These are phyloP conservation scores for Marasmius sp. DNA, from an alignment of 1,284 basidiomycete species.

Conservation along the genomic window DNA sequence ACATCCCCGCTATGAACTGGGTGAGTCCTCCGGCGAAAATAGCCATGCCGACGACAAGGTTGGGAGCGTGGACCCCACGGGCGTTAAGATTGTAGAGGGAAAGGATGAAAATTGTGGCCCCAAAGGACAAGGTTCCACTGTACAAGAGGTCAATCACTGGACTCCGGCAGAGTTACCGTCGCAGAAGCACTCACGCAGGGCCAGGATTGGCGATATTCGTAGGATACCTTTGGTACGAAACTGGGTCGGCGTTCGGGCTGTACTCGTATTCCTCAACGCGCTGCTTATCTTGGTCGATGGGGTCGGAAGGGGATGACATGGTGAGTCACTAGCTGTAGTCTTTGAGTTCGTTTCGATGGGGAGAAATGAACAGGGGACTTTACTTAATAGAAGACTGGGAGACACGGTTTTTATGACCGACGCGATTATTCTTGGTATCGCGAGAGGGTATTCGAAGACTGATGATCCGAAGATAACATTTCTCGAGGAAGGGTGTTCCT, in stretches of 20 bases:
- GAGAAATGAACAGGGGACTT: too few species aligned
- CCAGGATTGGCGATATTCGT: constrained; percentile 1
- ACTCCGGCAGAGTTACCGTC: not conserved
- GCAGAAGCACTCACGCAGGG: not conserved
- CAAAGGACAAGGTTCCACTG: constrained; percentile 68
- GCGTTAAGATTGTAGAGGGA: constrained; percentile 64
- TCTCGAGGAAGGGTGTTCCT: too few species aligned
- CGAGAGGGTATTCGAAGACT: too few species aligned
- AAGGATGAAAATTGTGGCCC: constrained; percentile 69
- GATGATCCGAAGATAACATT: too few species aligned
- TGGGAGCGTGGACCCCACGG: constrained; percentile 52
- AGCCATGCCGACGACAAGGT: constrained; percentile 84
- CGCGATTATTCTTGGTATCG: too few species aligned
- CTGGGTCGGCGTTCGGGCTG: not conserved
- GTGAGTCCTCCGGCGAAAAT: constrained; percentile 80
- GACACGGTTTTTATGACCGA: too few species aligned
- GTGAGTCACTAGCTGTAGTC: not conserved
- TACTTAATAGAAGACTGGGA: too few species aligned
- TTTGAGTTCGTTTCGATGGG: not conserved
- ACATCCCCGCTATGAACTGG: constrained; percentile 76
- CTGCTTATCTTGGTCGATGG: not conserved
- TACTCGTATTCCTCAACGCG: not conserved
- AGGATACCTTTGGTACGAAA: not conserved
- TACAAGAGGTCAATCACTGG: not conserved
- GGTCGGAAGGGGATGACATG: not conserved